Percentiles rank a stretch among this genome's conserved stretches.
phyloP scores from a whole-genome alignment of 2,329 filamentous ascomycete genomes.

The Scortechinia acanthostroma region DNA sequence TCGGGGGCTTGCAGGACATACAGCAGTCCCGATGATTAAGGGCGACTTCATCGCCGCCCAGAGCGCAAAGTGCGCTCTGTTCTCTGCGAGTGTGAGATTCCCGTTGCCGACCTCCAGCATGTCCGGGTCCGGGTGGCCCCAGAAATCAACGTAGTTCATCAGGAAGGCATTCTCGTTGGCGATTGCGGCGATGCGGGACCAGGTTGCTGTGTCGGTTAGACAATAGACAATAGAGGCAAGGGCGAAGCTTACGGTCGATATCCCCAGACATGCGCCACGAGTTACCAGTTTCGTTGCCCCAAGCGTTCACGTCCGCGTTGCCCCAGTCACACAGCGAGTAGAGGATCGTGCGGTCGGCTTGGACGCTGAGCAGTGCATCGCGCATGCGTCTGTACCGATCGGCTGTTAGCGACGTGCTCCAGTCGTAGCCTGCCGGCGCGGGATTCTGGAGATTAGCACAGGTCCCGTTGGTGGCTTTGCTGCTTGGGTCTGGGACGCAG shows the following conservation, averaged over 20 bases:
- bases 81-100: constrained; percentile 23
- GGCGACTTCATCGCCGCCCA: constrained; percentile 36
- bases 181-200: constrained; percentile 18
- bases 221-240: too few relatives aligned
- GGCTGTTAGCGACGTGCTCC: constrained; percentile 33
- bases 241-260: too few relatives aligned
- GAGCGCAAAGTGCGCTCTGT: constrained; percentile 33
- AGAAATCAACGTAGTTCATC: constrained; percentile 21
- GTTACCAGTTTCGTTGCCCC: constrained; percentile 38
- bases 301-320: constrained; percentile 34
- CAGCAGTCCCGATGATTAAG: constrained; percentile 31
- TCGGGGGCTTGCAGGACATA: constrained; percentile 20
- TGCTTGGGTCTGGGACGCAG: constrained; percentile 11
- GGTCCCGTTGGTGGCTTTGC: constrained; percentile 25
- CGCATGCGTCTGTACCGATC: constrained; percentile 39
- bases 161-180: constrained; percentile 24
- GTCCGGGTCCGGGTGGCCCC: constrained; percentile 28
- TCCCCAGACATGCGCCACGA: constrained; percentile 36
- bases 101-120: constrained; percentile 30
- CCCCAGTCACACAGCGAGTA: constrained; percentile 48
- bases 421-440: constrained; percentile 36
- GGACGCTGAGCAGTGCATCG: constrained; percentile 30
- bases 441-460: too few relatives aligned
- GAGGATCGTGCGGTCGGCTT: constrained; percentile 33
- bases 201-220: constrained; percentile 20